A percentile compares a stretch with the other conserved stretches of the same genome.
phyloP scores from a whole-genome alignment of 352 stramenopile species.

The Pythium utonaiense region DNA sequence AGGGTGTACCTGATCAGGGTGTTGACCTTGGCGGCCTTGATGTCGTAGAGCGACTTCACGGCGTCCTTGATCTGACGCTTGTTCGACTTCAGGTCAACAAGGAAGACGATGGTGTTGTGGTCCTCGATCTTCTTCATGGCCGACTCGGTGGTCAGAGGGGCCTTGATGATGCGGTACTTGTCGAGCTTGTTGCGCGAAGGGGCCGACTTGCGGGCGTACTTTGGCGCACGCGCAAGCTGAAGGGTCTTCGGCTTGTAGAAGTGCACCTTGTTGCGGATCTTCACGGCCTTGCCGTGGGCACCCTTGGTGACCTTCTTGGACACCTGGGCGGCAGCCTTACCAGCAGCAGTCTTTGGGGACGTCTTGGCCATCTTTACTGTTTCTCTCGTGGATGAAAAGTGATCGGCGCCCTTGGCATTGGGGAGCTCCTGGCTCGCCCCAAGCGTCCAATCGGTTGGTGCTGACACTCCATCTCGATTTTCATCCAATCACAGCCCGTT shows the following conservation, averaged over 20 bases:
- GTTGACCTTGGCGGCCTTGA: slow-evolving; percentile 99
- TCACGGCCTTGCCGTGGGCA: slow-evolving; percentile 96
- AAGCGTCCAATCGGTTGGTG: slow-evolving; percentile 20
- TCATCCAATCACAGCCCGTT: slow-evolving; percentile 18
- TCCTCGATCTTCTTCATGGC: slow-evolving; percentile 99
- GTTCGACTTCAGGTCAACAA: slow-evolving; percentile 99
- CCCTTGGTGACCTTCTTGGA: slow-evolving; percentile 96
- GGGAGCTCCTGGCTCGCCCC: background rate
- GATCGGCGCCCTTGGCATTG: background rate
- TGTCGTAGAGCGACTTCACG: slow-evolving; percentile 99
- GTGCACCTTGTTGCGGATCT: slow-evolving; percentile 99
- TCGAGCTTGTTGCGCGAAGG: slow-evolving; percentile 95
- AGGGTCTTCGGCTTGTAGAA: slow-evolving; percentile 99
- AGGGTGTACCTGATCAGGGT: slow-evolving; percentile 97
- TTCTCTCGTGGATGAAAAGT: slow-evolving; percentile 47
- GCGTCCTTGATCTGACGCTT: slow-evolving; percentile 99
- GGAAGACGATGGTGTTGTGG: slow-evolving; percentile 99
- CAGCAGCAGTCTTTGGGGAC: slow-evolving; percentile 75
- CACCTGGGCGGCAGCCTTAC: slow-evolving; percentile 91
- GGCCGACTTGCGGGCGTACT: slow-evolving; percentile 94
- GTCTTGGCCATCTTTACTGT: slow-evolving; percentile 78
- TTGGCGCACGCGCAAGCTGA: slow-evolving; percentile 92
- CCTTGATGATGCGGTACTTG: slow-evolving; percentile 99
- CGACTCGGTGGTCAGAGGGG: slow-evolving; percentile 98
- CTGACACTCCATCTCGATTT: slow-evolving; percentile 9